A percentile compares a stretch with the other conserved stretches of the same genome.
Conservation (phyloP, 2,329 filamentous ascomycete species). For the Thelonectria discophora region DNA sequence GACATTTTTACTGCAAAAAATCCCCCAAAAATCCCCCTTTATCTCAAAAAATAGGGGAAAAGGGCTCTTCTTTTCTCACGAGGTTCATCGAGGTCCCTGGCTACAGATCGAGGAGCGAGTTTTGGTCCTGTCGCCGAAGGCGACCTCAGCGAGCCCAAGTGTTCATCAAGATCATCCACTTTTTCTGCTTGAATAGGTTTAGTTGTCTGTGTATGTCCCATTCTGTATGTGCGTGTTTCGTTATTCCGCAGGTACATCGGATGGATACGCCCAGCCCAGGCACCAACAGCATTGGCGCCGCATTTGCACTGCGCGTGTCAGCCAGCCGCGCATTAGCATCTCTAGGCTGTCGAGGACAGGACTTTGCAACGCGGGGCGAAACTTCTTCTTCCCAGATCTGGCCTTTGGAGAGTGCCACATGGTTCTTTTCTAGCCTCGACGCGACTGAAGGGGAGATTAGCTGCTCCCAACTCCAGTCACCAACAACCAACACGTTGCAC, state of each 20-base stretch:
- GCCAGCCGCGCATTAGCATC: slow-evolving; percentile 10
- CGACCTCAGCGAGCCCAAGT: too few relatives aligned
- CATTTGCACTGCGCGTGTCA: slow-evolving; percentile 5
- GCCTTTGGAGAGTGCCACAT: slow-evolving; percentile 31
- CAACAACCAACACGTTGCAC: slow-evolving; percentile 27
- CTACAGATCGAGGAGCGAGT: too few relatives aligned
- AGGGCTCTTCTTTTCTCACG: too few relatives aligned
- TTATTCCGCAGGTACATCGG: background rate
- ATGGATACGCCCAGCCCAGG: background rate
- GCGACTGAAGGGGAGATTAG: slow-evolving; percentile 18
- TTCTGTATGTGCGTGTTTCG: too few relatives aligned
- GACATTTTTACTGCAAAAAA: too few relatives aligned
- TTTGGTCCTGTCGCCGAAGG: too few relatives aligned
- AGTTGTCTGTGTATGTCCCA: too few relatives aligned
- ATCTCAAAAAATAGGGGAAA: too few relatives aligned
- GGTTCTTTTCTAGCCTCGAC: slow-evolving; percentile 18
- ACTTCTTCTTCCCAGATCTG: slow-evolving; percentile 28
- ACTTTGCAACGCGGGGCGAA: slow-evolving; percentile 8
- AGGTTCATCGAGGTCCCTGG: too few relatives aligned
- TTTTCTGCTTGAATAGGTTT: too few relatives aligned
- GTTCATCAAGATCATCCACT: too few relatives aligned
- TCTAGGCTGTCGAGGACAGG: background rate
- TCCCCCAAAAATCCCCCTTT: too few relatives aligned
- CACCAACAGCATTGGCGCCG: slow-evolving; percentile 1
- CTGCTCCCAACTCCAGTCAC: slow-evolving; percentile 2